Percentiles rank a stretch among this genome's conserved stretches.
These are phyloP conservation scores for Umbilicus rupestris DNA, from an alignment of 164 flowering plant species.

Conservation along the genomic window DNA sequence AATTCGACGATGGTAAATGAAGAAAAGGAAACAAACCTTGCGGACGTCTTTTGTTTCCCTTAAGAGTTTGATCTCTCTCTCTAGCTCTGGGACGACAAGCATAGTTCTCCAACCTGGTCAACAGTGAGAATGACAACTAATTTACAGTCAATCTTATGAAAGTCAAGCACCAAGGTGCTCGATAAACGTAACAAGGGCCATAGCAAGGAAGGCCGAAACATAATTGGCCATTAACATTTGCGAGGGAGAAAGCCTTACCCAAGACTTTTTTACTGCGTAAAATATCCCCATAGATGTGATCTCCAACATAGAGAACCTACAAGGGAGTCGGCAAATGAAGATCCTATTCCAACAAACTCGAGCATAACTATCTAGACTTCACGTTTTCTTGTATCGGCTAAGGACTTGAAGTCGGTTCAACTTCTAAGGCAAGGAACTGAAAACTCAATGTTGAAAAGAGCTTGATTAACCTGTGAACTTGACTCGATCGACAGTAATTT, in stretches of 20 bases:
- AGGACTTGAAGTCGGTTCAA: not conserved
- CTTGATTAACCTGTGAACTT: conserved; percentile 74
- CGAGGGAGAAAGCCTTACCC: conserved; percentile 30
- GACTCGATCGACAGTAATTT: conserved; percentile 79
- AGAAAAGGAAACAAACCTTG: conserved; percentile 35
- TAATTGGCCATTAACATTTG: not conserved
- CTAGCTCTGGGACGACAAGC: conserved; percentile 99
- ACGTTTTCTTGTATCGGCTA: too few relatives aligned
- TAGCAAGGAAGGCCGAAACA: not conserved
- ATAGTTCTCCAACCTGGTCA: conserved; percentile 93
- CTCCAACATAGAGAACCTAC: conserved; percentile 99
- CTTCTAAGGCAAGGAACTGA: not conserved
- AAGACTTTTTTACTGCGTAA: conserved; percentile 95
- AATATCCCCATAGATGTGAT: conserved; percentile 97
- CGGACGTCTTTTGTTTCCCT: conserved; percentile 55
- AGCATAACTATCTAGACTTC: not conserved
- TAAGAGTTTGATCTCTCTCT: conserved; percentile 79
- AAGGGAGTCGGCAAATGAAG: conserved; percentile 1
- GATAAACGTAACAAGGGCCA: not conserved
- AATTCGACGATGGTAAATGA: not conserved
- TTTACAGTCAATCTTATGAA: not conserved
- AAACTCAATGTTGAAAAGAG: not conserved
- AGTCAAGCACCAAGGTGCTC: not conserved
- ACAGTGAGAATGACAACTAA: not conserved
- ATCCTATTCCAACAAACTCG: not conserved